Base-by-base conservation (phyloP, 352 stramenopile species). In the Phytophthora pinifolia region DNA sequence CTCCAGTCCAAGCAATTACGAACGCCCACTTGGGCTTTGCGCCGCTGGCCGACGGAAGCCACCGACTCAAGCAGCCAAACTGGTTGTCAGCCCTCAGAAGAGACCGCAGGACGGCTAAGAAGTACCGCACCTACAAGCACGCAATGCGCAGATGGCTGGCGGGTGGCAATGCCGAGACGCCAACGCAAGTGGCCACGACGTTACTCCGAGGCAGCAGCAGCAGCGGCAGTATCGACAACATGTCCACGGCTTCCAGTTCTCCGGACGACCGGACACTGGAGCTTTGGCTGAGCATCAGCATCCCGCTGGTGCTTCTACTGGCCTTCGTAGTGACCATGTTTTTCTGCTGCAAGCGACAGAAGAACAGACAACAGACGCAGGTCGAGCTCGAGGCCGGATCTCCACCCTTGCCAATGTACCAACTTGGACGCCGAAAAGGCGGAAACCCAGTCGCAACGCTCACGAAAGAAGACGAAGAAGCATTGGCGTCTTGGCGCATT, bases 401-500 rank as follows among this genome's bases (percentile, higher is more conserved):
- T 5, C 22, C 49, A 0, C 30, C 46, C 0, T 27, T 70, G 2
- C 51, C 62, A 2, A 22, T 58, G 8, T 51, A 67, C 17, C 47
- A 60, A n/a, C 12, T 55, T 5, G 31, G 50, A 1, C 34, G 61
- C 36, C 39, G 48, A 2, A 58, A 32, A 51, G 42, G 32, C 4
- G 18, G 9, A 46, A 33, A 35, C 29, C n/a, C 0, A 10, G 30
- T 54, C 17, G 50, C 51, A 4, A 55, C 25, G 6, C 46, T 74
- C 22, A 71, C 61, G 1, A 9, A 46, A 12, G 36, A 70, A 44
- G 76, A 89, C 31, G 82, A 92, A 46, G 64, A 85, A 46, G 74
- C 77, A 12, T 54, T 92, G 7, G 57, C 75, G 4, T 58, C 59
- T 2, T 88, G 68, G 59, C 53, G 73, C 1, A 70, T 92, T n/a